phyloP scores from a whole-genome alignment of 192 early-diverging fungal species.

The Spizellomyces sp. region DNA sequence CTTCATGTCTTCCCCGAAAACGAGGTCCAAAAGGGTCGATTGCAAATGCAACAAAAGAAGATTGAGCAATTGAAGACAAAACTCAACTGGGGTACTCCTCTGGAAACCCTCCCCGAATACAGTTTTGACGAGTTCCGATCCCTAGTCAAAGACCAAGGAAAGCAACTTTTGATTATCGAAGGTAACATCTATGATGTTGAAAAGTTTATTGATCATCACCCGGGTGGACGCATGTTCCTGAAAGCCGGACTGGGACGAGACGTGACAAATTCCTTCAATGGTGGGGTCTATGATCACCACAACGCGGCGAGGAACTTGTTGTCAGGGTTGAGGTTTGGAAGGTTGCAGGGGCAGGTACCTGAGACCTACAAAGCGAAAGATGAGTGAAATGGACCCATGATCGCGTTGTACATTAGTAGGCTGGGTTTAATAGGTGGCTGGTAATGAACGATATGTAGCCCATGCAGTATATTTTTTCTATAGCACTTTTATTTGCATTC shows the following conservation, averaged over 20 bases:
- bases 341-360: slow-evolving; percentile 37
- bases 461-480: too few relatives aligned
- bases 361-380: slow-evolving; percentile 23
- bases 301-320: slow-evolving; percentile 87
- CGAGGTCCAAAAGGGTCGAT: slow-evolving; percentile 54
- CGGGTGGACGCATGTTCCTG: slow-evolving; percentile 79
- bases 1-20: slow-evolving; percentile 48
- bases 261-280: slow-evolving; percentile 84
- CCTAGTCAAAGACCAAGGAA: slow-evolving; percentile 66
- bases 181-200: slow-evolving; percentile 81
- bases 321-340: slow-evolving; percentile 44
- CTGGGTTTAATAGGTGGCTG: too few relatives aligned
- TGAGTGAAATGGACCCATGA: slow-evolving; percentile 24
- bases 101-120: slow-evolving; percentile 63
- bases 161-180: slow-evolving; percentile 82
- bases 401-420: too few relatives aligned
- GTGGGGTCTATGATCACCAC: slow-evolving; percentile 87
- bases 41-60: slow-evolving; percentile 83
- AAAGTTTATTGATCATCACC: slow-evolving; percentile 84
- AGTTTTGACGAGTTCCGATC: slow-evolving; percentile 56
- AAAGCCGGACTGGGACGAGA: slow-evolving; percentile 79
- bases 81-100: slow-evolving; percentile 75
- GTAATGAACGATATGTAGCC: too few relatives aligned
- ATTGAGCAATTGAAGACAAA: slow-evolving; percentile 56
- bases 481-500: too few relatives aligned